Conservation (phyloP, 805 yeast species). For the Yarrowia deformans region DNA sequence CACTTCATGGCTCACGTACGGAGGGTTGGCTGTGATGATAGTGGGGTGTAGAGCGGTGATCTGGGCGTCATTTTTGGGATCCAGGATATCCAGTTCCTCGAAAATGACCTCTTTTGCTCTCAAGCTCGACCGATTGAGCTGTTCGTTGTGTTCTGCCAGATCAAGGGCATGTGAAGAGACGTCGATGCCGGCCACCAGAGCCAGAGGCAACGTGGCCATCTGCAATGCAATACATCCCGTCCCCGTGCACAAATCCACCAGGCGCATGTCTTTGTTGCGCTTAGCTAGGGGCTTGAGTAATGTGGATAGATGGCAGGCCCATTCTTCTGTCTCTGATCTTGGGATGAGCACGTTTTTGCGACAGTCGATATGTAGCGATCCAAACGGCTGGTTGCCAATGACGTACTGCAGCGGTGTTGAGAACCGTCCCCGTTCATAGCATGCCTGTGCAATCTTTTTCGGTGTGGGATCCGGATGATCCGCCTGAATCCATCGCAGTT, state of each 20-base stretch:
- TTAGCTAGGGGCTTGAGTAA: background rate
- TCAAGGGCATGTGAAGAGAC: background rate
- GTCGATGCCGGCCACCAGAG: slow-evolving; percentile 31
- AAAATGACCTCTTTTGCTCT: background rate
- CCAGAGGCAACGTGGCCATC: slow-evolving; percentile 27
- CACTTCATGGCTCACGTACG: slow-evolving; percentile 40
- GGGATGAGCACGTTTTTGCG: slow-evolving; percentile 31
- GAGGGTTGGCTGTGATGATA: slow-evolving; percentile 32
- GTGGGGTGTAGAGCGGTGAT: slow-evolving; percentile 37
- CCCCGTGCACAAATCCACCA: slow-evolving; percentile 33
- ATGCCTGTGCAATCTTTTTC: slow-evolving; percentile 23
- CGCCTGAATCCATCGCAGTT: slow-evolving; percentile 28
- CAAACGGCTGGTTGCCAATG: slow-evolving; percentile 37
- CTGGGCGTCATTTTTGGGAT: background rate
- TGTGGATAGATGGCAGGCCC: slow-evolving; percentile 12
- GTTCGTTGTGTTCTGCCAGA: slow-evolving; percentile 12
- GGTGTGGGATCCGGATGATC: slow-evolving; percentile 36
- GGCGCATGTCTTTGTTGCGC: slow-evolving; percentile 2
- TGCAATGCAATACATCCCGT: slow-evolving; percentile 33
- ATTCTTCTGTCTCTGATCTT: slow-evolving; percentile 25
- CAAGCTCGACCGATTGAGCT: background rate
- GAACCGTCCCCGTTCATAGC: background rate
- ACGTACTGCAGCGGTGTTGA: slow-evolving; percentile 19
- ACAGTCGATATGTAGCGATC: slow-evolving; percentile 18
- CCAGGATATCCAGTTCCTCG: slow-evolving; percentile 5